Conservation (phyloP, 768 basidiomycete genomes). For the Ramaria rubella region DNA sequence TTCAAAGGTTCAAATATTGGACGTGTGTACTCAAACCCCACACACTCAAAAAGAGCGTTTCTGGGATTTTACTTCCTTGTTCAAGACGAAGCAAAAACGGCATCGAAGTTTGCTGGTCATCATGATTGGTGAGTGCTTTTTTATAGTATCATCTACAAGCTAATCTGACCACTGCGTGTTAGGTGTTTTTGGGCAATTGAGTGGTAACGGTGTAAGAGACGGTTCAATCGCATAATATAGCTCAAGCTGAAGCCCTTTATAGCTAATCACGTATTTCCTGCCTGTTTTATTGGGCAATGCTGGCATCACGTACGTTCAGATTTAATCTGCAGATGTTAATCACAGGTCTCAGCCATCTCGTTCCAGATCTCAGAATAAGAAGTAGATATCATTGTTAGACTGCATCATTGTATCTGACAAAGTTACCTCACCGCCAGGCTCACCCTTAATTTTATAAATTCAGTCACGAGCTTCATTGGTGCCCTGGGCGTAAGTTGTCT, state of each 20-base stretch:
- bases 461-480: conserved; percentile 40
- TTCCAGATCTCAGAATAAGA: conserved; percentile 25
- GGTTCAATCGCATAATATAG: neutral
- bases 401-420: too few species aligned
- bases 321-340: neutral
- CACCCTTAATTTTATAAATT: conserved; percentile 46
- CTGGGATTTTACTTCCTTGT: conserved; percentile 52
- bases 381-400: too few species aligned
- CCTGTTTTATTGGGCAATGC: conserved; percentile 41
- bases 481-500: conserved; percentile 23
- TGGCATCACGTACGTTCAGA: conserved; percentile 32
- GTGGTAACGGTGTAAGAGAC: conserved; percentile 39
- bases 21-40: neutral
- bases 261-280: conserved; percentile 39
- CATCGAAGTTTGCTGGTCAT: conserved; percentile 46
- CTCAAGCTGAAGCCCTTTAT: neutral
- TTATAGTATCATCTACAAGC: neutral
- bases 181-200: conserved; percentile 36
- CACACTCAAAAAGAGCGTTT: conserved; percentile 26
- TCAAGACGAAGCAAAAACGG: conserved; percentile 39
- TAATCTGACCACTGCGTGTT: neutral
- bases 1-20: conserved; percentile 5
- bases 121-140: conserved; percentile 33
- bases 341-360: neutral
- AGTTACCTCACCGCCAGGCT: conserved; percentile 23